phyloP scores from a whole-genome alignment of 2,329 filamentous ascomycete genomes.

The Aspergillus sp. region DNA sequence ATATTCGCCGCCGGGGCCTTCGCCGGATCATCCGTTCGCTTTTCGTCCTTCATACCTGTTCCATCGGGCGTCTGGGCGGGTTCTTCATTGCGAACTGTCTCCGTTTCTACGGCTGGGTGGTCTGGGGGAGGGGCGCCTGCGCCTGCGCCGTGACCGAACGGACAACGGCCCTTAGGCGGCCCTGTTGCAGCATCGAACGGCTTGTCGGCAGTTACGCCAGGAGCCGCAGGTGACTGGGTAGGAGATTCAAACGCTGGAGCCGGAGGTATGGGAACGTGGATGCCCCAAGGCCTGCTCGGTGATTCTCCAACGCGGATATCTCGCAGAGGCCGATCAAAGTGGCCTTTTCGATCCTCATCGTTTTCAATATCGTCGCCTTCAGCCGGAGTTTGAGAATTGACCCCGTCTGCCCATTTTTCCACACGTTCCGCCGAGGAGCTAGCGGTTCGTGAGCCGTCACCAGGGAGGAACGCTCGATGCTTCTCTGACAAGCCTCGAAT shows the following conservation, averaged over 20 bases:
- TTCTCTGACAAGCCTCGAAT: conserved; percentile 85
- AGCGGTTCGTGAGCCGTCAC: conserved; percentile 36
- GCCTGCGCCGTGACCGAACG: conserved; percentile 31
- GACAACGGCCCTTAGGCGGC: conserved; percentile 29
- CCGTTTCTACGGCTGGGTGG: conserved; percentile 13
- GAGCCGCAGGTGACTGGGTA: conserved; percentile 25
- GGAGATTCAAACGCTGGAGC: conserved; percentile 26
- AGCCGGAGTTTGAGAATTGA: conserved; percentile 53
- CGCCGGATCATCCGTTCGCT: conserved; percentile 12
- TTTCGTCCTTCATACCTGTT: conserved; percentile 3
- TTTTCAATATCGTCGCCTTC: conserved; percentile 44
- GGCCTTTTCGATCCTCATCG: conserved; percentile 64
- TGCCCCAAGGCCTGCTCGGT: conserved; percentile 90
- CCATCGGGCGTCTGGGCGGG: conserved; percentile 9
- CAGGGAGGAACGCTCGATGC: conserved; percentile 81
- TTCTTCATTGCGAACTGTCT: conserved; percentile 16
- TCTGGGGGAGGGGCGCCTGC: conserved; percentile 17
- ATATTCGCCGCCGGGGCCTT: conserved; percentile 58
- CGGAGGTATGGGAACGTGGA: conserved; percentile 67
- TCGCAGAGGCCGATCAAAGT: conserved; percentile 81
- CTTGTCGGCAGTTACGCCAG: conserved; percentile 19
- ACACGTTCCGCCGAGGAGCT: conserved; percentile 67
- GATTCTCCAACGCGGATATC: conserved; percentile 93
- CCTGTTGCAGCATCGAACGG: conserved; percentile 13
- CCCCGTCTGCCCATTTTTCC: conserved; percentile 79